Evolutionary conservation across 164 flowering plant species (phyloP), one percentile per base, ranked within the genome.

Genomic region (Cinnamomum chago): DNA sequence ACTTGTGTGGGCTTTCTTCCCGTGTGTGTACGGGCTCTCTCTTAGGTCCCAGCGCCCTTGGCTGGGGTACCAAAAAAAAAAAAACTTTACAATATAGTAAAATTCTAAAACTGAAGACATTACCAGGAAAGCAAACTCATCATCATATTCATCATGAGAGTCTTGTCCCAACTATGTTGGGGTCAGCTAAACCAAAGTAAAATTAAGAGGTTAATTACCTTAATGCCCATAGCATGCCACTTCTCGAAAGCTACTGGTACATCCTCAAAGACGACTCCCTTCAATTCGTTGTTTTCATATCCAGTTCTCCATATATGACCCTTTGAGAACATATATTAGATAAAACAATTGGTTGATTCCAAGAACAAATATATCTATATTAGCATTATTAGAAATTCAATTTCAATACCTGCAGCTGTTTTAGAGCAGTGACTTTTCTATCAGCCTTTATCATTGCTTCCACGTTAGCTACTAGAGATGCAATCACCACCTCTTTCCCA

Each of bases 281-380:
- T 78, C 80, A 95, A 62, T 84, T 93, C 97, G 70, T 86, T 88
- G 25, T 75, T 88, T 85, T 86, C 81, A 75, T 82, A 95, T 35
- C 99, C 99, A 66, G 99, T 93, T 77, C 87, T 79, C 99, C 99
- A 95, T 80, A 95, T 89, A 80, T 92, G 99, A 77, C 99, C 98
- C 99, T 95, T 5, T 40, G 85, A 76, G 77, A 35, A 2, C 47
- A 30, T 0, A 64, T 4, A 67, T 25, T 30, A 14, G n/a, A 30
- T 22, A 64, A 64, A 64, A 25, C 22, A 25, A 73, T 22, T 17
- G 15, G 14, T 11, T 47, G 35, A 30, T 76, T 10, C 23, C 5
- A 64, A 22, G 30, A 25, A 35, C 65, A 50, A 24, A 62, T 47
- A 22, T 62, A 28, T 17, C 40, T 5, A 23, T 10, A 12, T 51